These are phyloP conservation scores for Podila horticola DNA, from an alignment of 192 early-diverging fungal genomes.

Conservation along the genomic window DNA sequence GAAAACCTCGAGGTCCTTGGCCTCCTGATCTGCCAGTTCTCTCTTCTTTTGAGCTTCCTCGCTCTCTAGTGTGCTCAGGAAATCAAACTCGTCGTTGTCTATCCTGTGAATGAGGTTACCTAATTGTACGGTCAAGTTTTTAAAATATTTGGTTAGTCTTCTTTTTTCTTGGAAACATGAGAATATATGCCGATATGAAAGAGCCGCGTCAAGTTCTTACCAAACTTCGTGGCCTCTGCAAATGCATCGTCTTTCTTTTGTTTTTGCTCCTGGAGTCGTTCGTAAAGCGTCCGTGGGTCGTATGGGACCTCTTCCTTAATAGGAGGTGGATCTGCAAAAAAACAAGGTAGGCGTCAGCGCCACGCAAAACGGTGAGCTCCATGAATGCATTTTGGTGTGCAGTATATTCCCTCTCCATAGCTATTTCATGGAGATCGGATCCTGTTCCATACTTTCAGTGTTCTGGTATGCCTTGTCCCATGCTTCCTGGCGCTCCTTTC, in stretches of 20 bases:
- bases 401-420: background rate
- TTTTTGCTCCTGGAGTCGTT: slow-evolving; percentile 78
- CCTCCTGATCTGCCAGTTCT: slow-evolving; percentile 54
- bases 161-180: background rate
- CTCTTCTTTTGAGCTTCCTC: slow-evolving; percentile 56
- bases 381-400: background rate
- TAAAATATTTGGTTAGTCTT: background rate
- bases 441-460: slow-evolving; percentile 21
- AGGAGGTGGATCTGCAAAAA: slow-evolving; percentile 51
- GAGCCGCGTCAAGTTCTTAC: slow-evolving; percentile 13
- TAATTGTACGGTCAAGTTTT: slow-evolving; percentile 5
- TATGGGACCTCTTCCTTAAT: slow-evolving; percentile 58
- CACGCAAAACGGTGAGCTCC: background rate
- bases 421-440: background rate
- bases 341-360: background rate
- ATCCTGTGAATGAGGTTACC: slow-evolving; percentile 72
- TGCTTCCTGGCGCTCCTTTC: slow-evolving; percentile 43
- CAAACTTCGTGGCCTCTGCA: slow-evolving; percentile 66
- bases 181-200: too few species aligned
- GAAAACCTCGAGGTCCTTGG: slow-evolving; percentile 57
- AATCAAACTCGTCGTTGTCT: slow-evolving; percentile 77
- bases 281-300: slow-evolving; percentile 79
- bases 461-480: slow-evolving; percentile 53
- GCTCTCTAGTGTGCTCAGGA: slow-evolving; percentile 67
- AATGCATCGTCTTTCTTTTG: slow-evolving; percentile 69